Evolutionary conservation across 1,284 basidiomycete genomes (phyloP).

Genomic region (Phellopilus nigrolimitatus): DNA sequence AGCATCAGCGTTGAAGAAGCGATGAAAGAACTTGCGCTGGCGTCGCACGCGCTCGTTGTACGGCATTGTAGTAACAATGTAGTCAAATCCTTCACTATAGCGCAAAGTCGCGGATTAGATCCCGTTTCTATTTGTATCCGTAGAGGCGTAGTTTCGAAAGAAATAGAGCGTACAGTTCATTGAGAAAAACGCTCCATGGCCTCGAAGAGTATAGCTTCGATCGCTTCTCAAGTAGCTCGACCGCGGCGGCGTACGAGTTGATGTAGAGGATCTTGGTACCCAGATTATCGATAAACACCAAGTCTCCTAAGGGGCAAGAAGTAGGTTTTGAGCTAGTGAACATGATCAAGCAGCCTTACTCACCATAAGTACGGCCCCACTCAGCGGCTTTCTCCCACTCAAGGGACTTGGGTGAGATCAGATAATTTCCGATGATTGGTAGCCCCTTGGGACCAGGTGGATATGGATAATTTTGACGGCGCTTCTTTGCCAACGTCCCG

Average conservation of each 20-base stretch:
- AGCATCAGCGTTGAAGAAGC: not conserved
- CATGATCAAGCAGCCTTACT: not conserved
- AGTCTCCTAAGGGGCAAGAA: not conserved
- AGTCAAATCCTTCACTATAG: not conserved
- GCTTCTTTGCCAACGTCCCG: not conserved
- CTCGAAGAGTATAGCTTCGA: slow-evolving; percentile 4
- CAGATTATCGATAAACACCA: not conserved
- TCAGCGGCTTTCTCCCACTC: slow-evolving; percentile 14
- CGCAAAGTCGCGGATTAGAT: not conserved
- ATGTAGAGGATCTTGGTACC: slow-evolving; percentile 1
- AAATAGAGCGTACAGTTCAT: not conserved
- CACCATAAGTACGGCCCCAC: slow-evolving; percentile 15
- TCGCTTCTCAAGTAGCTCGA: not conserved
- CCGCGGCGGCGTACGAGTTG: slow-evolving; percentile 2
- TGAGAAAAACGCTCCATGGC: not conserved
- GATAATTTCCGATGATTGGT: slow-evolving; percentile 11
- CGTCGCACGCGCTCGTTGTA: not conserved
- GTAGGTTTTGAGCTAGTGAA: too few relatives aligned
- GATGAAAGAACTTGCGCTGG: not conserved
- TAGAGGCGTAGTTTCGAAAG: not conserved
- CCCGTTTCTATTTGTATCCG: too few relatives aligned
- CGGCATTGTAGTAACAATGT: not conserved
- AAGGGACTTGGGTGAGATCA: slow-evolving; percentile 5
- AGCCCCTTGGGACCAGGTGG: slow-evolving; percentile 11
- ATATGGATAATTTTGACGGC: not conserved